Base-by-base conservation (phyloP, 192 early-diverging fungal species). In the Coemansia sp. region DNA sequence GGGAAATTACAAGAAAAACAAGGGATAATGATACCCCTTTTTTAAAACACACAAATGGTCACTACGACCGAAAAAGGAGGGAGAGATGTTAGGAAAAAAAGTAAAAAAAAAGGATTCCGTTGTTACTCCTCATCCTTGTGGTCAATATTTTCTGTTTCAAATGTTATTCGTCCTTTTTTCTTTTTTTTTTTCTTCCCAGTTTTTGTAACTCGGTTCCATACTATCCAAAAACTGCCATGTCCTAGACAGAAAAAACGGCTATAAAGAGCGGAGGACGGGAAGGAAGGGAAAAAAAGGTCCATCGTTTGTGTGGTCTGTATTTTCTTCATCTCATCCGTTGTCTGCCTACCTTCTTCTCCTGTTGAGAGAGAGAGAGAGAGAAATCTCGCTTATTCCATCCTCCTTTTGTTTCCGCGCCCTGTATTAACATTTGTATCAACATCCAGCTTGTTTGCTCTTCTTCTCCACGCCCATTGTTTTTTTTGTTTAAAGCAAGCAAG, bases 381-480 rank as follows among this genome's bases (percentile, higher is more conserved):
- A 32, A 4, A 32, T 32, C 32, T 32, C 32, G 32, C 32, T 32
- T 32, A 32, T 25, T 54, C 9, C 11, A 25, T 32, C 44, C 9
- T 46, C 14, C 43, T 17, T 61, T 40, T 32, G 32, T 12, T 55
- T 55, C 14, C 9, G 14, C 48, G 17, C 17, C 16, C 14, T 50
- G 48, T 50, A 50, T 17, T 50, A 50, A 16, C 48, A 50, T 50
- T n/a, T 50, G 48, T 50, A 50, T n/a, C 17, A 50, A 13, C 48
- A 50, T 50, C 44, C 7, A 12, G 0, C 44, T 50, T 43, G 13
- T 20, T 22, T 43, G 20, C 37, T 9, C 40, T 41, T 16, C 32
- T 32, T 4, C 32, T 4, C 32, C 32, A 32, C 32, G 32, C 32
- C 32, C 32, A 32, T 32, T 4, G 32, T 32, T 32, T 32, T 32